Evolutionary conservation across 192 early-diverging fungal species (phyloP).

Genomic region (Umbelopsis isabellina): DNA sequence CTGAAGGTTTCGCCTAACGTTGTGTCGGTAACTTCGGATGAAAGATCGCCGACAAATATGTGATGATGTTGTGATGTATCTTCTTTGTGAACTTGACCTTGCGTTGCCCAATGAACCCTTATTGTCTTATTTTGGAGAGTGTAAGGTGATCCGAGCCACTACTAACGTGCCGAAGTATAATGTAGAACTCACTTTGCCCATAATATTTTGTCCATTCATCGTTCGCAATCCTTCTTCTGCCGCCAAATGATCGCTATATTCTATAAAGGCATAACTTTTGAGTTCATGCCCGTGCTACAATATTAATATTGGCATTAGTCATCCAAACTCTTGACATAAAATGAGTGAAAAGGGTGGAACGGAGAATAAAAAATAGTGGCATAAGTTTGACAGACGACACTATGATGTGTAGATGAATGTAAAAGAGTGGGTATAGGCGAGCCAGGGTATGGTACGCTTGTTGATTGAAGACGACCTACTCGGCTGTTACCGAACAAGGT

Average conservation of each 20-base stretch:
- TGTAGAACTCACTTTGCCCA: constrained; percentile 49
- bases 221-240: constrained; percentile 68
- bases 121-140: constrained; percentile 14
- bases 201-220: constrained; percentile 69
- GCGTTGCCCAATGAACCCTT: constrained; percentile 10
- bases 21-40: constrained; percentile 86
- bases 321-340: no score
- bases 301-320: no score
- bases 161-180: constrained; percentile 4
- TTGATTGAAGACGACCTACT: not conserved
- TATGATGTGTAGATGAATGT: not conserved
- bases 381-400: not conserved
- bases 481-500: not conserved
- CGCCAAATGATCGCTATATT: constrained; percentile 66
- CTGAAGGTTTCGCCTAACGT: constrained; percentile 76
- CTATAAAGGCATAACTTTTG: constrained; percentile 85
- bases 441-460: no score
- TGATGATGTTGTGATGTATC: constrained; percentile 66
- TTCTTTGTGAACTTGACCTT: constrained; percentile 36
- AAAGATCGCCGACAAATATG: constrained; percentile 91
- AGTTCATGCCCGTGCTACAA: constrained; percentile 5
- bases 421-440: no score
- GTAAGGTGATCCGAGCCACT: constrained; percentile 7
- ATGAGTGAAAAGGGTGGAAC: not conserved
- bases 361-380: constrained; percentile 10